Base-by-base conservation (phyloP, 306 rosid species). In the Potentilla sterilis region DNA sequence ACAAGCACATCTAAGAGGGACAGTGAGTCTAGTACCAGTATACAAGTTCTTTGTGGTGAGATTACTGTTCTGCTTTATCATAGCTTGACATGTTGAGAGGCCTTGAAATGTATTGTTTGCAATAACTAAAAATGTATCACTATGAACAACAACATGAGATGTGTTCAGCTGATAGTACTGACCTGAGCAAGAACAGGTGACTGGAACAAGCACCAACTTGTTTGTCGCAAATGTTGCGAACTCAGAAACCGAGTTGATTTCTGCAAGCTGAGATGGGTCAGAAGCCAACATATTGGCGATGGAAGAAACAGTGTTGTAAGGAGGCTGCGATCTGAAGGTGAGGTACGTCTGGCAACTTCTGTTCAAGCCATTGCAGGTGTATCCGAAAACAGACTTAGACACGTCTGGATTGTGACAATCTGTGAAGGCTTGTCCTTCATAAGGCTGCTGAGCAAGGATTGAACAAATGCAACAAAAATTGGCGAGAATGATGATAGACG, bases 1-100 rank as follows among this genome's bases (percentile, higher is more conserved):
- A 82, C 98, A 92, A 83, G 97, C 97, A 70, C 98, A 95, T 86
- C 97, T 84, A 75, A 95, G 97, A 81, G 97, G 96, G 77, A 90
- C 88, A 35, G 1, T 61, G 24, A 95, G 67, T 37, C 52, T 74
- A 35, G 77, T 75, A 51, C 96, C 97, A 15, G 69, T 0, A 43
- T 2, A 18, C n/a, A 90, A 10, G 46, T 51, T 9, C 22, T 34
- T 13, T 2, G 57, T 54, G 13, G 35, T 44, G 38, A 72, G 78
- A 69, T 80, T 74, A 9, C 59, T 38, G 44, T 82, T 89, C 61
- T 95, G 83, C n/a, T 81, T 1, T 65, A 32, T 3, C 68, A 95
- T 43, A 58, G 97, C 85, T 81, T 92, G 98, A 51, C 98, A 95
- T 1, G 96, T 90, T 3, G 97, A 81, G 61, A 95, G 91, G 32